Evolutionary conservation across 2,329 filamentous ascomycete genomes (phyloP).

Genomic region (Colletotrichum camelliae): DNA sequence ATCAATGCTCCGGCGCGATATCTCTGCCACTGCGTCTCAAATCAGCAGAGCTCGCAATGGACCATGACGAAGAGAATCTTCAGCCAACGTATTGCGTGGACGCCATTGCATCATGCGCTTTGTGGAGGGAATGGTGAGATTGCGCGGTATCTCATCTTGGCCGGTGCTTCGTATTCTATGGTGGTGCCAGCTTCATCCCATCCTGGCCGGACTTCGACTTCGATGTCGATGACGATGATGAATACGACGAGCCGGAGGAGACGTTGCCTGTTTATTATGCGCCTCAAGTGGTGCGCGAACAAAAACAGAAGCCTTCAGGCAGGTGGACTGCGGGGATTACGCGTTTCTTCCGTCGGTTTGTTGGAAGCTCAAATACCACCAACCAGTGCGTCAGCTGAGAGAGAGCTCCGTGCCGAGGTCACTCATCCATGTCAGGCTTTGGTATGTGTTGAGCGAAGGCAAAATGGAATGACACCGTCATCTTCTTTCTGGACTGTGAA

Average conservation of each 20-base stretch:
- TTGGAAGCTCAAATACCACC: background rate
- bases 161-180: background rate
- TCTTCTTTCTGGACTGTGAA: accelerated
- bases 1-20: background rate
- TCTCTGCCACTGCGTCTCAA: background rate
- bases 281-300: background rate
- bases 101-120: background rate
- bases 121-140: background rate
- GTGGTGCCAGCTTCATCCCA: background rate
- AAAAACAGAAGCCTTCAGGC: accelerated
- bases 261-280: background rate
- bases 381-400: background rate
- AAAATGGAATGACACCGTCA: accelerated
- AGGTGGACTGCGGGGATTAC: accelerated
- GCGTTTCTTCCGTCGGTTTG: background rate
- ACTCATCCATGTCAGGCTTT: too few relatives aligned
- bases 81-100: background rate
- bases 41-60: background rate
- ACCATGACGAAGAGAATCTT: background rate
- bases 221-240: background rate
- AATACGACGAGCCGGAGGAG: background rate
- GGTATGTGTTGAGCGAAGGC: background rate
- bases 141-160: background rate
- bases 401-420: too few relatives aligned
- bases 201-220: background rate